Conservation (phyloP, 192 early-diverging fungal species). For the Lobulomyces angularis region DNA sequence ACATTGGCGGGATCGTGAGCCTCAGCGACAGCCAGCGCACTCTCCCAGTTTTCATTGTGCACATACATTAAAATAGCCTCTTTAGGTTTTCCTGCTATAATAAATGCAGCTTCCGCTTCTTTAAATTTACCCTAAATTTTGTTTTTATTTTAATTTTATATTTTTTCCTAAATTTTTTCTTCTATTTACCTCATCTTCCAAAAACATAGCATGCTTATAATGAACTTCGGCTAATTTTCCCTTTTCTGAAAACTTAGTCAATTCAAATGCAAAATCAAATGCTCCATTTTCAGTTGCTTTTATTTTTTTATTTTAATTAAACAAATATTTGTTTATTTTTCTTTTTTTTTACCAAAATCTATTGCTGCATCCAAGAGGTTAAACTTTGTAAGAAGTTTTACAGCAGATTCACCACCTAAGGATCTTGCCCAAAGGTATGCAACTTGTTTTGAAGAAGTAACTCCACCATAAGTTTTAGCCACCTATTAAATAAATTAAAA, state of each 20-base stretch:
- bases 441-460: slow-evolving; percentile 45
- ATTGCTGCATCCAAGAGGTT: slow-evolving; percentile 47
- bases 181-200: slow-evolving; percentile 16
- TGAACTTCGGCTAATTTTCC: slow-evolving; percentile 48
- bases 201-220: slow-evolving; percentile 51
- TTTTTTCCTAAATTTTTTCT: too few relatives aligned
- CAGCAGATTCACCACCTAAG: slow-evolving; percentile 48
- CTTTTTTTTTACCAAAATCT: too few relatives aligned
- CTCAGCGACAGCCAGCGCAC: slow-evolving; percentile 45
- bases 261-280: slow-evolving; percentile 57
- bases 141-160: too few relatives aligned
- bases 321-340: too few relatives aligned
- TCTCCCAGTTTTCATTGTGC: slow-evolving; percentile 56
- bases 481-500: slow-evolving; percentile 18
- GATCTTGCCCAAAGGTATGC: slow-evolving; percentile 56
- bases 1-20: slow-evolving; percentile 38
- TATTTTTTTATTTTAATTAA: too few relatives aligned
- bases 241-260: slow-evolving; percentile 45
- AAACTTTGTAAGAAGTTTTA: slow-evolving; percentile 49
- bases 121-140: slow-evolving; percentile 49
- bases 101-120: slow-evolving; percentile 49
- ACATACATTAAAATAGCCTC: slow-evolving; percentile 63
- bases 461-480: slow-evolving; percentile 43
- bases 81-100: slow-evolving; percentile 45
- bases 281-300: slow-evolving; percentile 53